Conservation (phyloP, 306 rosid genomes). For the Leucaena leucocephala region DNA sequence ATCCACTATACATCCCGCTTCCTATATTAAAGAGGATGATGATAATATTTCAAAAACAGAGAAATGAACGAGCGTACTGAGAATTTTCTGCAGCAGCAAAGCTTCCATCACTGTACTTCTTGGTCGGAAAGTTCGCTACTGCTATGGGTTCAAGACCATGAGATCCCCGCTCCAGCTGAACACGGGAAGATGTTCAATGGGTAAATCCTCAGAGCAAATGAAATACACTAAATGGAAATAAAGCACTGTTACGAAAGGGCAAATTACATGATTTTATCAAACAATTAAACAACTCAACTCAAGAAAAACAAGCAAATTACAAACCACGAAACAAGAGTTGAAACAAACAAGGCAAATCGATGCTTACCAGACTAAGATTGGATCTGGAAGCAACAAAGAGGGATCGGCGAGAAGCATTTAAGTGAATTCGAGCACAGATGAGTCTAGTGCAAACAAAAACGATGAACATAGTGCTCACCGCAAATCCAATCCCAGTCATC, state of each 20-base stretch:
- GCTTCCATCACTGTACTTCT: constrained; percentile 76
- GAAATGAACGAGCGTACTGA: constrained; percentile 65
- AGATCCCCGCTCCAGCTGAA: constrained; percentile 80
- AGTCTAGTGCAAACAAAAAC: constrained; percentile 86
- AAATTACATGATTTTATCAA: neutral
- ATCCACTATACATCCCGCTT: no score
- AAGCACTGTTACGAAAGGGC: constrained; percentile 26
- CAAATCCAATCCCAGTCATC: constrained; percentile 95
- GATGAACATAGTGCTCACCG: constrained; percentile 94
- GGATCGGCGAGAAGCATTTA: constrained; percentile 78
- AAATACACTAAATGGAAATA: constrained; percentile 28
- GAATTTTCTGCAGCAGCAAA: constrained; percentile 75
- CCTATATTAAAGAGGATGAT: constrained; percentile 2
- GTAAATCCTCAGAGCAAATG: constrained; percentile 33
- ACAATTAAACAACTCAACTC: neutral
- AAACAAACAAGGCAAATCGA: neutral
- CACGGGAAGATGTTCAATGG: constrained; percentile 26
- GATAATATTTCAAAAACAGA: constrained; percentile 21
- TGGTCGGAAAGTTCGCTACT: constrained; percentile 76
- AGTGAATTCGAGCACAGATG: constrained; percentile 87
- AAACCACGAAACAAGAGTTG: neutral
- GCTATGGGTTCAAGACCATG: constrained; percentile 72
- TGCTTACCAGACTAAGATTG: constrained; percentile 65
- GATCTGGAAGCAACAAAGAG: constrained; percentile 82
- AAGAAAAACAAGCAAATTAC: neutral